Conservation (phyloP, 2,329 filamentous ascomycete genomes). For the Trichothecium roseum region DNA sequence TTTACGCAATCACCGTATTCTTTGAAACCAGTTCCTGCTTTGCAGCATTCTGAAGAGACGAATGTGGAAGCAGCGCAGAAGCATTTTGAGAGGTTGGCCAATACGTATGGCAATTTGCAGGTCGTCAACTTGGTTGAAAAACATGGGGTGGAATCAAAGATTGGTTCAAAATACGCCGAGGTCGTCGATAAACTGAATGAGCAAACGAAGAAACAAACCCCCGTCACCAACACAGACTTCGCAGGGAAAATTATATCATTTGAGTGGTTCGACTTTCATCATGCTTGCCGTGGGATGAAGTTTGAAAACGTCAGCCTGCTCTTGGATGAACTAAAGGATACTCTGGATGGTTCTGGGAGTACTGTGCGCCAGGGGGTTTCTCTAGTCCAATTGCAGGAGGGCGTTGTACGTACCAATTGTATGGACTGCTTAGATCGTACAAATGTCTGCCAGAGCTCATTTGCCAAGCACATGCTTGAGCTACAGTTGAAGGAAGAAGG, state of each 20-base stretch:
- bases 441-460: slow-evolving; percentile 90
- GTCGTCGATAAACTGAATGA: slow-evolving; percentile 57
- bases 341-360: slow-evolving; percentile 62
- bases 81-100: slow-evolving; percentile 63
- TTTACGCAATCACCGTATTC: slow-evolving; percentile 94
- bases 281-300: slow-evolving; percentile 88
- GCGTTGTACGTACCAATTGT: slow-evolving; percentile 87
- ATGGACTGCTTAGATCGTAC: slow-evolving; percentile 98
- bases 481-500: slow-evolving; percentile 66
- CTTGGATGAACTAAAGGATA: slow-evolving; percentile 56
- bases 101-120: slow-evolving; percentile 67
- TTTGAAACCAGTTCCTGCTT: slow-evolving; percentile 73
- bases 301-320: slow-evolving; percentile 88
- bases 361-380: slow-evolving; percentile 45
- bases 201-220: slow-evolving; percentile 26
- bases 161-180: slow-evolving; percentile 69
- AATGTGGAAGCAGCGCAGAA: slow-evolving; percentile 70
- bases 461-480: slow-evolving; percentile 74
- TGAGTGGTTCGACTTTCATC: slow-evolving; percentile 97
- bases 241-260: slow-evolving; percentile 32
- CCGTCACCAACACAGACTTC: not conserved
- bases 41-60: slow-evolving; percentile 69
- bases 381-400: slow-evolving; percentile 46
- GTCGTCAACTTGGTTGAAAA: slow-evolving; percentile 83
- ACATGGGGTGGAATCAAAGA: slow-evolving; percentile 66